Conservation (phyloP, 2,329 filamentous ascomycete species). For the Byssothecium circinans region DNA sequence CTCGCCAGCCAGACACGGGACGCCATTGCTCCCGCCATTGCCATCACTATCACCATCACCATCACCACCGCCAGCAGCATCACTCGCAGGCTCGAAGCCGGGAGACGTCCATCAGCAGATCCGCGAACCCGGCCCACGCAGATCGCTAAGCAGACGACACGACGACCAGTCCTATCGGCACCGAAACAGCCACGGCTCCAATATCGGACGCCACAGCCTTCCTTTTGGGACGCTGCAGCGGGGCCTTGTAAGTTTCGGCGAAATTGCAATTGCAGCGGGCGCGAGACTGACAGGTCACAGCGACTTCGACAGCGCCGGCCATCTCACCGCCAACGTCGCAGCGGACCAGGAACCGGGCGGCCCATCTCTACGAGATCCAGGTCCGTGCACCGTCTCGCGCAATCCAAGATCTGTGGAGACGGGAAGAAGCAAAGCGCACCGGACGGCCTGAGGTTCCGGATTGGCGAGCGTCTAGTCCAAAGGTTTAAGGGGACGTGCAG, state of each 20-base stretch:
- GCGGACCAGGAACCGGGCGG: slow-evolving; percentile 29
- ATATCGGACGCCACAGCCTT: slow-evolving; percentile 37
- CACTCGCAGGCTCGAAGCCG: slow-evolving; percentile 10
- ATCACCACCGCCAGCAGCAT: background rate
- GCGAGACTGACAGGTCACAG: slow-evolving; percentile 40
- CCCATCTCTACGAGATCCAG: slow-evolving; percentile 24
- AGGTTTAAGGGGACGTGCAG: slow-evolving; percentile 38
- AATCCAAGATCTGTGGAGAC: slow-evolving; percentile 43
- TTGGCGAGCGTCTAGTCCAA: slow-evolving; percentile 34
- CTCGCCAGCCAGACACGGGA: no score
- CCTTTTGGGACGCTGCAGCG: slow-evolving; percentile 37
- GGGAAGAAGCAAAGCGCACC: slow-evolving; percentile 43
- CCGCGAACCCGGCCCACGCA: slow-evolving; percentile 30
- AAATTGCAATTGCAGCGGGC: slow-evolving; percentile 31
- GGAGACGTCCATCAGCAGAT: slow-evolving; percentile 21
- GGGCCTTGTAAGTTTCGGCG: slow-evolving; percentile 41
- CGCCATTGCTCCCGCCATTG: background rate
- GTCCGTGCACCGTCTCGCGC: slow-evolving; percentile 34
- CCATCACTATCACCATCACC: background rate
- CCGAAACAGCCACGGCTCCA: slow-evolving; percentile 38
- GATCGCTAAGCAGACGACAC: slow-evolving; percentile 34
- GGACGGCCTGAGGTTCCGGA: slow-evolving; percentile 26
- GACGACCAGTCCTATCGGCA: slow-evolving; percentile 31
- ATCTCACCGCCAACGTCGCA: slow-evolving; percentile 36
- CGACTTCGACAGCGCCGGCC: slow-evolving; percentile 23